Evolutionary conservation across 2,329 filamentous ascomycete genomes (phyloP), one percentile per base, ranked within the genome.

Genomic region (Myriosclerotinia curreyana): DNA sequence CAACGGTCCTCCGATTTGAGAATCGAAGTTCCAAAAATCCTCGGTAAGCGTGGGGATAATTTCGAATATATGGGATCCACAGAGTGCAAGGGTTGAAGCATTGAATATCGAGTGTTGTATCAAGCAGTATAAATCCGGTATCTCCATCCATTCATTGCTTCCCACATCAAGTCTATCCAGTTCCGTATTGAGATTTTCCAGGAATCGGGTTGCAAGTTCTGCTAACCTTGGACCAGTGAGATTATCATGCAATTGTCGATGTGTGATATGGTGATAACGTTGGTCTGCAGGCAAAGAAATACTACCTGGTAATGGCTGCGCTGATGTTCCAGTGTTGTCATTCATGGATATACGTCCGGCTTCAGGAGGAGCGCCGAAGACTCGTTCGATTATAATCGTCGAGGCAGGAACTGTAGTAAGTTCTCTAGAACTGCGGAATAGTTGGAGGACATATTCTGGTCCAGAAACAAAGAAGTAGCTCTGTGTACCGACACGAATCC

Each of bases 11-110:
- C 67, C 60, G 8, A 72, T 42, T 7, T 71, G 54, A 7, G 46
- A 34, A 65, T 74, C 71, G 40, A 70, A 75, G n/a, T 66, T 66
- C 74, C 74, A 75, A 61, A 74, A 75, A 42, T 73, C 68, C 17
- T 64, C 52, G 7, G 61, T 46, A 5, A 75, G 64, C n/a, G 68
- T 51, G 0, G 74, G 73, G 40, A 66, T 69, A 7, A 75, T 31
- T 28, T 66, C 51, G 31, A 74, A 67, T 4, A 75, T 49, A 25
- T 69, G 66, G 11, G 72, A 67, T 15, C 73, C 74, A 56, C 68
- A 71, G n/a, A 75, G 22, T 9, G 72, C 66, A 20, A 51, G 62
- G 12, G 66, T 70, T 3, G 71, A 66, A 3, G 73, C 72, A 28
- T 64, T 69, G 62, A 74, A 73, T 42, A 73, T 66, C 11, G 63